phyloP scores from a whole-genome alignment of 306 rosid genomes.

The Geum urbanum region DNA sequence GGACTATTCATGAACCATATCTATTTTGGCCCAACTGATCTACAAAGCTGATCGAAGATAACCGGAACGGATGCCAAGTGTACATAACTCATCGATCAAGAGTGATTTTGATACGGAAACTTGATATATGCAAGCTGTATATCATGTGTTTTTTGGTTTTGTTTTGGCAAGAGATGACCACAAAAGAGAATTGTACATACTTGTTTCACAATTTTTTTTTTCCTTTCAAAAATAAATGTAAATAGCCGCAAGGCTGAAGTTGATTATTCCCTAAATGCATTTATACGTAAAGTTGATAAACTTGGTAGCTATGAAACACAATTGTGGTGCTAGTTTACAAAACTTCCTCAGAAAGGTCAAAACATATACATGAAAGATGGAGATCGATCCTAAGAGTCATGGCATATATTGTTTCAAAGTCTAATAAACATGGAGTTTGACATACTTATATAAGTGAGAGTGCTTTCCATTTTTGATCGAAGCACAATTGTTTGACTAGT shows the following conservation, averaged over 20 bases:
- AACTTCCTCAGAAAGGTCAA: not conserved
- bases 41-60: not conserved
- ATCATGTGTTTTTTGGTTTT: not conserved
- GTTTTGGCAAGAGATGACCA: constrained; percentile 5
- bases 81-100: not conserved
- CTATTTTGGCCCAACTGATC: not conserved
- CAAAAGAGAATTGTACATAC: constrained; percentile 6
- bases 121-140: not conserved
- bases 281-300: no score
- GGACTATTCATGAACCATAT: not conserved
- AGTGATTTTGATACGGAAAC: not conserved
- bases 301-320: no score
- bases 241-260: constrained; percentile 5
- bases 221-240: not conserved
- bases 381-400: not conserved
- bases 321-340: no score
- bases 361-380: not conserved
- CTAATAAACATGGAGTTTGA: not conserved
- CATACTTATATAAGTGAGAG: not conserved
- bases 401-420: not conserved
- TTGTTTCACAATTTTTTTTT: not conserved
- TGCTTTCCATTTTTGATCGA: not conserved
- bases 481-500: not conserved
- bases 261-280: not conserved
- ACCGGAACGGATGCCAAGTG: constrained; percentile 3